A percentile compares a stretch with the other conserved stretches of the same genome.
Conservation (phyloP, 2,329 filamentous ascomycete species). For the Penicillium glabrum region DNA sequence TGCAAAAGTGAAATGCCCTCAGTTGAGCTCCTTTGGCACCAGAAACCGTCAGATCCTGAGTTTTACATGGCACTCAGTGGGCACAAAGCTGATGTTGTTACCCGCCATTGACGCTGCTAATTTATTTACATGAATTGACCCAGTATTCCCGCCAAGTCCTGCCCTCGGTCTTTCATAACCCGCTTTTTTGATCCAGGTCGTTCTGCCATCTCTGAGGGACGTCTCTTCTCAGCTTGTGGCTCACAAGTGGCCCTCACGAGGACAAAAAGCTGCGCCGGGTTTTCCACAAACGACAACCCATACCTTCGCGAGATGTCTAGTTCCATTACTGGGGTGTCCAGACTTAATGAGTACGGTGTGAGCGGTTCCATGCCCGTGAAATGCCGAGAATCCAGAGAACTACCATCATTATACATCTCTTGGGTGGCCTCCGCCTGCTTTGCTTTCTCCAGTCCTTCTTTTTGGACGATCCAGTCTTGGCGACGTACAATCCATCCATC, state of each 20-base stretch:
- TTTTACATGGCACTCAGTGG: too few species aligned
- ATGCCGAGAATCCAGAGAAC: background rate
- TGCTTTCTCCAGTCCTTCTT: background rate
- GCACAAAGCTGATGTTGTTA: too few species aligned
- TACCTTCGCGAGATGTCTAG: background rate
- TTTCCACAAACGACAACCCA: background rate
- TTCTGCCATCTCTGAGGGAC: background rate
- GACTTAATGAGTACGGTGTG: background rate
- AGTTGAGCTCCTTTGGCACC: too few species aligned
- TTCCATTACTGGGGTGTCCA: background rate
- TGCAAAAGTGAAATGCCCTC: too few species aligned
- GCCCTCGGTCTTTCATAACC: slow-evolving; percentile 27
- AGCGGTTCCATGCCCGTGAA: background rate
- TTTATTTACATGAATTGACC: slow-evolving; percentile 28
- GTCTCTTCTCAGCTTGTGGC: background rate
- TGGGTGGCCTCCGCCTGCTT: background rate
- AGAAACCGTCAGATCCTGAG: too few species aligned
- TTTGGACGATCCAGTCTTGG: background rate
- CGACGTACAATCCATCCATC: background rate
- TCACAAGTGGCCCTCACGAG: background rate
- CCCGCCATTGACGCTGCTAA: background rate
- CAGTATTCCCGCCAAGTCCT: slow-evolving; percentile 30
- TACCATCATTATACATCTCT: background rate
- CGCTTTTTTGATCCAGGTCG: slow-evolving; percentile 6
- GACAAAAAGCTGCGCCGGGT: background rate